Percentiles rank a stretch among this genome's conserved stretches.
Evolutionary conservation across 768 basidiomycete species (phyloP).

Genomic region (Podaxis sp.): DNA sequence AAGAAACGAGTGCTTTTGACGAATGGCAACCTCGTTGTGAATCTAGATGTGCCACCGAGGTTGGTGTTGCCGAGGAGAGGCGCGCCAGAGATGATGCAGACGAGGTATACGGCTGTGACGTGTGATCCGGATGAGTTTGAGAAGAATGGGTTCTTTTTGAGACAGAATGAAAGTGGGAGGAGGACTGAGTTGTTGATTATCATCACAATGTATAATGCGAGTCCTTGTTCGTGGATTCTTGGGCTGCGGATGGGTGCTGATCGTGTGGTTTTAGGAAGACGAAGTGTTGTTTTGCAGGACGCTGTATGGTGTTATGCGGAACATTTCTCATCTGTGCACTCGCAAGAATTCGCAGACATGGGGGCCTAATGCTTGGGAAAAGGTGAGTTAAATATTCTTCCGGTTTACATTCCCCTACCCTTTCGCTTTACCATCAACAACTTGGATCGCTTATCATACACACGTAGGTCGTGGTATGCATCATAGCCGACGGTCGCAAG

Average conservation of each 20-base stretch:
- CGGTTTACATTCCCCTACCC: background rate
- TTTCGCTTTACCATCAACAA: background rate
- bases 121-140: constrained; percentile 94
- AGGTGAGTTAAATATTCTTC: constrained; percentile 40
- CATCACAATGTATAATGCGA: constrained; percentile 95
- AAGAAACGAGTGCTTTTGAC: constrained; percentile 84
- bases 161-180: constrained; percentile 78
- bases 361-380: constrained; percentile 97
- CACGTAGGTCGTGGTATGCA: constrained; percentile 84
- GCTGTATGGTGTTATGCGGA: constrained; percentile 92
- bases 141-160: constrained; percentile 76
- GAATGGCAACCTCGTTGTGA: constrained; percentile 86
- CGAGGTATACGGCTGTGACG: constrained; percentile 86
- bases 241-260: background rate
- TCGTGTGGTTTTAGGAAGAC: constrained; percentile 57
- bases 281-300: constrained; percentile 92
- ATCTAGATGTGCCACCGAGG: constrained; percentile 81
- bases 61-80: constrained; percentile 73
- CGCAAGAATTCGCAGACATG: constrained; percentile 92
- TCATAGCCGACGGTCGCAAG: constrained; percentile 86
- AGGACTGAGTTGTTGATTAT: constrained; percentile 91
- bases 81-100: constrained; percentile 70
- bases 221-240: background rate
- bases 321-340: constrained; percentile 77
- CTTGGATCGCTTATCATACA: background rate